A percentile compares a stretch with the other conserved stretches of the same genome.
phyloP scores from a whole-genome alignment of 257 asterid species.

The Phtheirospermum japonicum region DNA sequence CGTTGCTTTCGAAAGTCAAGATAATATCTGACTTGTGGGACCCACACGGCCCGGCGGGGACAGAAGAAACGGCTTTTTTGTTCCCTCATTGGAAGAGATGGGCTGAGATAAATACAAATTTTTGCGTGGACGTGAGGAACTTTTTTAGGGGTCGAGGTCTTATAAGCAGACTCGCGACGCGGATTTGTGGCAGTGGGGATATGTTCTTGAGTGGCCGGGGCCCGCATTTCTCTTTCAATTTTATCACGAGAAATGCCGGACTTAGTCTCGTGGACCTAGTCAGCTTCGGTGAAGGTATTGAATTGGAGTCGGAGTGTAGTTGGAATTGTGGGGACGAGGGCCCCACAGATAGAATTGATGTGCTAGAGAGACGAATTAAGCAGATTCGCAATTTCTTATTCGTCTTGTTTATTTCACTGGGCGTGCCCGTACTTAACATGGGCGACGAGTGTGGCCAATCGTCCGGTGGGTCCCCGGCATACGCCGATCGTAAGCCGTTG shows the following conservation, averaged over 20 bases:
- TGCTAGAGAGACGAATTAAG: slow-evolving; percentile 67
- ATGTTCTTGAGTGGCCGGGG: slow-evolving; percentile 73
- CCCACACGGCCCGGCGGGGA: slow-evolving; percentile 36
- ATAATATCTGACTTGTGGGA: slow-evolving; percentile 77
- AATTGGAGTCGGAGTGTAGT: slow-evolving; percentile 54
- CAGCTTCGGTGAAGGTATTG: slow-evolving; percentile 56
- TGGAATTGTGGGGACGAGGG: slow-evolving; percentile 98
- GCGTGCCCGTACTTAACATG: slow-evolving; percentile 94
- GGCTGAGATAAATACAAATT: slow-evolving; percentile 79
- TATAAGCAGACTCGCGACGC: slow-evolving; percentile 72
- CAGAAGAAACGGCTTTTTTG: slow-evolving; percentile 40
- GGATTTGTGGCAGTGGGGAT: slow-evolving; percentile 93
- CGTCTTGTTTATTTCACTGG: slow-evolving; percentile 66
- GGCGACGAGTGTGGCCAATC: slow-evolving; percentile 97
- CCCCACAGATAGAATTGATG: slow-evolving; percentile 51
- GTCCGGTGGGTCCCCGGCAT: slow-evolving; percentile 50
- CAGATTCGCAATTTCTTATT: slow-evolving; percentile 82
- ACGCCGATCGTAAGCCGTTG: slow-evolving; percentile 48
- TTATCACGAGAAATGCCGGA: slow-evolving; percentile 62
- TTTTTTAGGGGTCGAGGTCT: slow-evolving; percentile 74
- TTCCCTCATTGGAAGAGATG: slow-evolving; percentile 95
- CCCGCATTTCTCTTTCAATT: slow-evolving; percentile 84
- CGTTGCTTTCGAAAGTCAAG: slow-evolving; percentile 76
- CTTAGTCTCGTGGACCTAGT: slow-evolving; percentile 84
- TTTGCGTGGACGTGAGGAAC: slow-evolving; percentile 62